Percentiles rank a stretch among this genome's conserved stretches.
phyloP scores from a whole-genome alignment of 2,329 filamentous ascomycete genomes.

The Fusarium odoratissimum region DNA sequence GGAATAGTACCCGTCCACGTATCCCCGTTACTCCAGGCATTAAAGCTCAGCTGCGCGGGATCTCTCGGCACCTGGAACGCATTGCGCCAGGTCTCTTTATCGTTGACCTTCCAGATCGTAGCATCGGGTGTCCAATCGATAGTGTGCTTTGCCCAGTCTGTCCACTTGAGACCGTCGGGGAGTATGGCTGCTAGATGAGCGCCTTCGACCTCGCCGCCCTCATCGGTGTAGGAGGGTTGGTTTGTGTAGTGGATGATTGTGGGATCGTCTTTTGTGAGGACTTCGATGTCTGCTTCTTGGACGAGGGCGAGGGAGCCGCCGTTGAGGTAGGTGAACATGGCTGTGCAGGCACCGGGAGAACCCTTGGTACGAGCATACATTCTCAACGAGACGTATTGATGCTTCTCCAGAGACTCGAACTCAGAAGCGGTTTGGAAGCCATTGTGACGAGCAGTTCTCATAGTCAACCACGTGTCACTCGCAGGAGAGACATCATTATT shows the following conservation, averaged over 20 bases:
- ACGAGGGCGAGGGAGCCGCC: slow-evolving; percentile 49
- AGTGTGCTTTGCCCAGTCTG: slow-evolving; percentile 66
- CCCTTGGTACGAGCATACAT: slow-evolving; percentile 62
- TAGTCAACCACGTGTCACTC: slow-evolving; percentile 57
- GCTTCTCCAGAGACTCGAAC: slow-evolving; percentile 53
- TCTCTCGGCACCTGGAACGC: slow-evolving; percentile 65
- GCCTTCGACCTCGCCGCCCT: slow-evolving; percentile 57
- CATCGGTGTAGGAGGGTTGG: slow-evolving; percentile 62
- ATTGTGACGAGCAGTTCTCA: slow-evolving; percentile 57
- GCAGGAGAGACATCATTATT: slow-evolving; percentile 48
- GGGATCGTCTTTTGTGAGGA: slow-evolving; percentile 58
- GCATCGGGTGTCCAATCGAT: slow-evolving; percentile 68
- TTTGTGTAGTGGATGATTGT: slow-evolving; percentile 66
- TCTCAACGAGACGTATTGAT: slow-evolving; percentile 52
- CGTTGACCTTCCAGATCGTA: slow-evolving; percentile 66
- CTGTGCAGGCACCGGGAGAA: slow-evolving; percentile 59
- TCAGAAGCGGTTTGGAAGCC: slow-evolving; percentile 59
- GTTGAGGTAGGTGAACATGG: slow-evolving; percentile 63
- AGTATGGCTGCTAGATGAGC: slow-evolving; percentile 59
- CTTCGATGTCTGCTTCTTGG: slow-evolving; percentile 64
- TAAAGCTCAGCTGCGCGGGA: slow-evolving; percentile 63
- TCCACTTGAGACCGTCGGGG: slow-evolving; percentile 57
- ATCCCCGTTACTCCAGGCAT: slow-evolving; percentile 70
- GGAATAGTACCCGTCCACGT: slow-evolving; percentile 68
- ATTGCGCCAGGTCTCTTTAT: slow-evolving; percentile 59